Base-by-base conservation (phyloP, 2,329 filamentous ascomycete species). In the Neocatenulostroma microsporum region DNA sequence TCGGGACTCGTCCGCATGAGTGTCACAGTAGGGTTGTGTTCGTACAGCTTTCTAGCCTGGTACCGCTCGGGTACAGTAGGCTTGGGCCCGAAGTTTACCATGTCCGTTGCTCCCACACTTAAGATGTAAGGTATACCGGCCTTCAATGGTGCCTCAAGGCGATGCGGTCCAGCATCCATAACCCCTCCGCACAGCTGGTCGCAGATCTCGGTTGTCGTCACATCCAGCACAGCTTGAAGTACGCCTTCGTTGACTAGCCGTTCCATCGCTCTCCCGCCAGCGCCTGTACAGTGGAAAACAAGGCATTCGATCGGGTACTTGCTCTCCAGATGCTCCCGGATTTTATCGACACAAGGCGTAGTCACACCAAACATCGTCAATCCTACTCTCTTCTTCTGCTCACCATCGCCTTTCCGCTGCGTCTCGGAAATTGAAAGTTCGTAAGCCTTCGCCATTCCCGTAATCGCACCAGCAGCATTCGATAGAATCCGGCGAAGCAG, bases 321-420 rank as follows among this genome's bases (percentile, higher is more conserved):
- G 2, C 55, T 42, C 34, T 73, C 65, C 0, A 83, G 63, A 30
- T 70, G 57, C 2, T 56, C 47, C 0, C 76, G 67, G 2, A 80
- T 71, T 1, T 55, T 58, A 30, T 78, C 72, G 0, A 78, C 79
- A 9, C 72, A 74, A 0, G 79, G 78, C 0, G 80, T 84, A 0
- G 81, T 85, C 5, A 84, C 79, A 2, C 81, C 80, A 50, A 84
- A 84, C 80, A 84, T 84, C 2, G 80, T 82, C 18, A 84, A 71
- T 0, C 71, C 80, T 5, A 84, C 63, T 0, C 70, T 62, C 37
- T 67, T 70, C 47, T 66, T 68, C 36, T 46, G 23, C 21, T 30
- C 30, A 8, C 39, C 27, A 5, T 19, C 23, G 13, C 12, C 19
- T n/a, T 18, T 10, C 30, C 11, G 30, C 21, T 9, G 17, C 13